Percentiles rank a stretch among this genome's conserved stretches.
These are phyloP conservation scores for Alternaria gansuensis DNA, from an alignment of 2,329 filamentous ascomycete species.

Conservation along the genomic window DNA sequence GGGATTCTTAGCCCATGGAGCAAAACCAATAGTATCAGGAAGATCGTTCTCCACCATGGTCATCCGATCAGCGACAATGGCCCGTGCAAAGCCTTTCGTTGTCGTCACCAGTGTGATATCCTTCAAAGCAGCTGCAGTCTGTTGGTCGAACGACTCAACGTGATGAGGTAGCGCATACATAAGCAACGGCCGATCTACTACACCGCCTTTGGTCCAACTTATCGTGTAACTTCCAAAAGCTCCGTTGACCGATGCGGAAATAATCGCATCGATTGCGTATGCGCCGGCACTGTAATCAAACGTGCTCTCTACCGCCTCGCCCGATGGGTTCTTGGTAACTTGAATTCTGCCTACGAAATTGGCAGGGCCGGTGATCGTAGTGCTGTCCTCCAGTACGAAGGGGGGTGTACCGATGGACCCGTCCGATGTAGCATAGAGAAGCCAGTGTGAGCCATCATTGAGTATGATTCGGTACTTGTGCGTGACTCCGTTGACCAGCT, in stretches of 20 bases:
- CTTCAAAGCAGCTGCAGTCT: constrained; percentile 60
- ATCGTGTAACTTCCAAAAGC: constrained; percentile 75
- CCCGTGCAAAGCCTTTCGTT: constrained; percentile 84
- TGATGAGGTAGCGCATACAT: constrained; percentile 96
- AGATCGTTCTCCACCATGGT: constrained; percentile 77
- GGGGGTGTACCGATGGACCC: constrained; percentile 67
- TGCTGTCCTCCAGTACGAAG: constrained; percentile 72
- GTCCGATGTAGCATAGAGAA: constrained; percentile 76
- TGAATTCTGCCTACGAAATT: constrained; percentile 83
- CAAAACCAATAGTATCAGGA: constrained; percentile 77
- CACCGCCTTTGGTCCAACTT: constrained; percentile 74
- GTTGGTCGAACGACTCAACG: constrained; percentile 73
- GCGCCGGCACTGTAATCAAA: constrained; percentile 81
- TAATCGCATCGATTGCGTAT: constrained; percentile 70
- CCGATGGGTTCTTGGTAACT: constrained; percentile 77
- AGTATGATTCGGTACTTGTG: constrained; percentile 35
- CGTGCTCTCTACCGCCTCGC: constrained; percentile 66
- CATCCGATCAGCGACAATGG: constrained; percentile 62
- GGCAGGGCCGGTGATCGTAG: constrained; percentile 69
- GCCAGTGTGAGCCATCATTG: constrained; percentile 73
- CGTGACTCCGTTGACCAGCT: constrained; percentile 52
- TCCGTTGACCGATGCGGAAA: constrained; percentile 56
- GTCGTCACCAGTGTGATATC: constrained; percentile 76
- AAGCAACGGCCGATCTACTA: constrained; percentile 65
- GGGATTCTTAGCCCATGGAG: constrained; percentile 73